Evolutionary conservation across 768 basidiomycete species (phyloP).

Genomic region (Boletus rubescentipes): DNA sequence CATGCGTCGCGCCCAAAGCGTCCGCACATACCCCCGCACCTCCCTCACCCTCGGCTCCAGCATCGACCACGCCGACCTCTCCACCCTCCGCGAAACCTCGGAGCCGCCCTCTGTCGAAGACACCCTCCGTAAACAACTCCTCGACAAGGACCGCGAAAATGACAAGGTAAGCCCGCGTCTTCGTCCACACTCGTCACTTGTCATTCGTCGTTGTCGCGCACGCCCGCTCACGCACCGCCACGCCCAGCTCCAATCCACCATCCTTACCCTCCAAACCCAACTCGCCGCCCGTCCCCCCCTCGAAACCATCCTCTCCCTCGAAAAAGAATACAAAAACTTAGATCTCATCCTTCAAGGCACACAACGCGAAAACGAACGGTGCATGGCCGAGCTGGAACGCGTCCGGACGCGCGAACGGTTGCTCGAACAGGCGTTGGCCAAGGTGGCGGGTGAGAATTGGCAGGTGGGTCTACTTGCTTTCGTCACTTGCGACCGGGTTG

Average conservation of each 20-base stretch:
- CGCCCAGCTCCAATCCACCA: slow-evolving; percentile 57
- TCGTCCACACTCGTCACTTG: no score
- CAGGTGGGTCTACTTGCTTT: slow-evolving; percentile 46
- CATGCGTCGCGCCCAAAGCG: slow-evolving; percentile 65
- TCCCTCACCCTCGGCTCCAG: slow-evolving; percentile 37
- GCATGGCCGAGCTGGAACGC: slow-evolving; percentile 78
- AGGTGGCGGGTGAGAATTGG: slow-evolving; percentile 79
- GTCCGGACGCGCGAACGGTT: slow-evolving; percentile 70
- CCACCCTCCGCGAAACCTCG: slow-evolving; percentile 55
- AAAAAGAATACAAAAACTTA: slow-evolving; percentile 72
- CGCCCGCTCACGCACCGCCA: background rate
- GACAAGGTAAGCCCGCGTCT: slow-evolving; percentile 51
- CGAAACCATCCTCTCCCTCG: slow-evolving; percentile 61
- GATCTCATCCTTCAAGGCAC: slow-evolving; percentile 78
- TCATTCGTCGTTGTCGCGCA: no score
- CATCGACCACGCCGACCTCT: slow-evolving; percentile 51
- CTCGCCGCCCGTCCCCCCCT: slow-evolving; percentile 66
- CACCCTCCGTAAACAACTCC: slow-evolving; percentile 56
- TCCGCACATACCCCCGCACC: slow-evolving; percentile 53
- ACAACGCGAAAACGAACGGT: slow-evolving; percentile 81
- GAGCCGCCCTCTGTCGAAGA: slow-evolving; percentile 54
- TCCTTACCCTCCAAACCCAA: slow-evolving; percentile 62
- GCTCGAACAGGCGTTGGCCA: slow-evolving; percentile 70
- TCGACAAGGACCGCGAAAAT: slow-evolving; percentile 68
- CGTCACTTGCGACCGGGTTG: background rate